Conservation (phyloP, 768 basidiomycete species). For the Aureoboletus auriporus region DNA sequence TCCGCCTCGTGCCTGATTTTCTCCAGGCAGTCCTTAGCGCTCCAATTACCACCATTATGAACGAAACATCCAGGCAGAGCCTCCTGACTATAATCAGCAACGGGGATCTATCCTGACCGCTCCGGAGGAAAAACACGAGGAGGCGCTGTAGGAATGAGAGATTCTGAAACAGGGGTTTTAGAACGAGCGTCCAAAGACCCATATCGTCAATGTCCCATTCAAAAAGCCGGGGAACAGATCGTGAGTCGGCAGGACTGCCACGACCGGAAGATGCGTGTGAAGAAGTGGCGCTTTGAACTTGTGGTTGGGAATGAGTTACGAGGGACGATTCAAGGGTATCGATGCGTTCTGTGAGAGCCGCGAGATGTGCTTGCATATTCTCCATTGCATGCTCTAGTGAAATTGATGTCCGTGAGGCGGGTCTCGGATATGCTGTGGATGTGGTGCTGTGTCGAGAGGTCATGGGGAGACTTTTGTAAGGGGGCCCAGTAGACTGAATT, state of each 20-base stretch:
- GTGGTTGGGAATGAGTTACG: constrained; percentile 25
- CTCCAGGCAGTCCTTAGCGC: constrained; percentile 59
- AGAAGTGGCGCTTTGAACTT: constrained; percentile 37
- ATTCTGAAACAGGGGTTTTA: constrained; percentile 59
- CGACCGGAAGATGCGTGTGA: constrained; percentile 38
- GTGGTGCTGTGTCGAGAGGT: constrained; percentile 32
- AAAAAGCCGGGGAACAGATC: constrained; percentile 19
- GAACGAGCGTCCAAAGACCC: constrained; percentile 76
- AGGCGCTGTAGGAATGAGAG: constrained; percentile 47
- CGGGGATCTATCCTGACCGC: constrained; percentile 56
- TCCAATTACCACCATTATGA: constrained; percentile 63
- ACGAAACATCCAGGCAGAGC: constrained; percentile 74
- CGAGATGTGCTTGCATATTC: constrained; percentile 75
- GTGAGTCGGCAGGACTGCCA: constrained; percentile 39
- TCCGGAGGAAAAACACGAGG: constrained; percentile 53
- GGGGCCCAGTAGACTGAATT: constrained; percentile 33
- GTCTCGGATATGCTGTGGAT: constrained; percentile 34
- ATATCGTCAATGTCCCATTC: constrained; percentile 77
- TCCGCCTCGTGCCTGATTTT: constrained; percentile 62
- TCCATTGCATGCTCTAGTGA: constrained; percentile 73
- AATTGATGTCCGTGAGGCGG: constrained; percentile 37
- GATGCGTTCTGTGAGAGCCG: constrained; percentile 79
- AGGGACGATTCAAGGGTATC: constrained; percentile 57
- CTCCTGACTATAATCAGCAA: constrained; percentile 65
- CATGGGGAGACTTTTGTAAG: constrained; percentile 33